A percentile compares a stretch with the other conserved stretches of the same genome.
phyloP scores from a whole-genome alignment of 2,329 filamentous ascomycete species.

The Aspergillus ustus region DNA sequence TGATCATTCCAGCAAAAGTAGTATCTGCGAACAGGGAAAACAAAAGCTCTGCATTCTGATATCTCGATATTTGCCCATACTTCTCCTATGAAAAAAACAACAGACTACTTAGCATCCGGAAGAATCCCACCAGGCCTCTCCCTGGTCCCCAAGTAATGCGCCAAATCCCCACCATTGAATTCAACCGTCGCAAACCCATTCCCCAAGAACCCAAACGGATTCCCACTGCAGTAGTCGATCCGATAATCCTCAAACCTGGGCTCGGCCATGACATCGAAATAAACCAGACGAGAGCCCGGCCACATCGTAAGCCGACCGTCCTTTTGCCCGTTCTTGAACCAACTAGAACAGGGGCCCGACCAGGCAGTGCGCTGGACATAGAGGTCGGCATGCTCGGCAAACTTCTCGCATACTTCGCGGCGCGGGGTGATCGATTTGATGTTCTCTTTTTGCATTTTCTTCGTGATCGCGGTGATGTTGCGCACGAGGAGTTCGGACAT shows the following conservation, averaged over 20 bases:
- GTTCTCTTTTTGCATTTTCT: no score
- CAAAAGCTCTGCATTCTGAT: no score
- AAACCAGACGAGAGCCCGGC: slow-evolving; percentile 30
- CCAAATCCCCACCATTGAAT: slow-evolving; percentile 21
- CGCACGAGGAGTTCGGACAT: no score
- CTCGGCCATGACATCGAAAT: slow-evolving; percentile 28
- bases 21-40: no score
- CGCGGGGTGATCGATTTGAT: no score
- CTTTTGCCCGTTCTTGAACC: slow-evolving; percentile 20
- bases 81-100: no score
- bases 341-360: slow-evolving; percentile 13
- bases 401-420: no score
- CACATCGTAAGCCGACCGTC: slow-evolving; percentile 25
- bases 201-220: slow-evolving; percentile 26
- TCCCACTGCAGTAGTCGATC: slow-evolving; percentile 21
- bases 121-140: no score
- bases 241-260: slow-evolving; percentile 32
- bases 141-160: not conserved
- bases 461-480: no score
- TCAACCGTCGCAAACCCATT: slow-evolving; percentile 25
- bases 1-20: no score
- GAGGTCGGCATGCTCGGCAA: not conserved
- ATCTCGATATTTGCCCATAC: no score
- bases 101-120: no score
- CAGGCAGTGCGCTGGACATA: slow-evolving; percentile 12